phyloP scores from a whole-genome alignment of 768 basidiomycete species.

The Bullera alba region DNA sequence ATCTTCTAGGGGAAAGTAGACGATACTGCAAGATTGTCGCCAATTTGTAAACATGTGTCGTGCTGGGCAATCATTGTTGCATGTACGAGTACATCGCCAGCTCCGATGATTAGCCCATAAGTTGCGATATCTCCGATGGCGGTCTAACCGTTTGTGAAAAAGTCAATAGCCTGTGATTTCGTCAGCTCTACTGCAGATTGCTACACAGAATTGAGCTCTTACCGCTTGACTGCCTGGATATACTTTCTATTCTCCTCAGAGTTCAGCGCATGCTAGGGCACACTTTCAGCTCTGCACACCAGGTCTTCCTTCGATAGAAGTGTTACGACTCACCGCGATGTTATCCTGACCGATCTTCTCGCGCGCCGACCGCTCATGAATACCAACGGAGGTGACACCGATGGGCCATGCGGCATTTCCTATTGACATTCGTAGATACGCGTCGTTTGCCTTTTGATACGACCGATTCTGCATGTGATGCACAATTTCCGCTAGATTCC shows the following conservation, averaged over 20 bases:
- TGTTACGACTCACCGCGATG: too few relatives aligned
- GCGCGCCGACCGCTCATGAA: slow-evolving; percentile 93
- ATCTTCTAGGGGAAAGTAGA: too few relatives aligned
- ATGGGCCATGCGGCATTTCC: slow-evolving; percentile 99
- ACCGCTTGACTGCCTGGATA: slow-evolving; percentile 95
- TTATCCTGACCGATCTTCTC: slow-evolving; percentile 97
- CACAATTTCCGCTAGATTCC: slow-evolving; percentile 82
- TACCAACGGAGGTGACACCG: slow-evolving; percentile 98
- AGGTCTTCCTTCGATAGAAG: too few relatives aligned
- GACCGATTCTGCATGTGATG: slow-evolving; percentile 93
- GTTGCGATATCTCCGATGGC: slow-evolving; percentile 65
- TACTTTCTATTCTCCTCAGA: slow-evolving; percentile 99
- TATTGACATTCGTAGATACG: slow-evolving; percentile 91
- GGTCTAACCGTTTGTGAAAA: slow-evolving; percentile 96
- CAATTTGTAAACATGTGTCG: too few relatives aligned
- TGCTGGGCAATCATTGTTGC: too few relatives aligned
- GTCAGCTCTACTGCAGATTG: neutral
- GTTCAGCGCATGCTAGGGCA: slow-evolving; percentile 93
- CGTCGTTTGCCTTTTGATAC: slow-evolving; percentile 93
- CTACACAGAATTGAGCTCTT: neutral
- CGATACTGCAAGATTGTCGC: too few relatives aligned
- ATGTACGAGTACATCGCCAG: too few relatives aligned
- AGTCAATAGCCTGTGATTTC: slow-evolving; percentile 68
- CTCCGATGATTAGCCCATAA: slow-evolving; percentile 91
- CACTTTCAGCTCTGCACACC: too few relatives aligned